Conservation (phyloP, 805 yeast species). For the Candida odintsovae region DNA sequence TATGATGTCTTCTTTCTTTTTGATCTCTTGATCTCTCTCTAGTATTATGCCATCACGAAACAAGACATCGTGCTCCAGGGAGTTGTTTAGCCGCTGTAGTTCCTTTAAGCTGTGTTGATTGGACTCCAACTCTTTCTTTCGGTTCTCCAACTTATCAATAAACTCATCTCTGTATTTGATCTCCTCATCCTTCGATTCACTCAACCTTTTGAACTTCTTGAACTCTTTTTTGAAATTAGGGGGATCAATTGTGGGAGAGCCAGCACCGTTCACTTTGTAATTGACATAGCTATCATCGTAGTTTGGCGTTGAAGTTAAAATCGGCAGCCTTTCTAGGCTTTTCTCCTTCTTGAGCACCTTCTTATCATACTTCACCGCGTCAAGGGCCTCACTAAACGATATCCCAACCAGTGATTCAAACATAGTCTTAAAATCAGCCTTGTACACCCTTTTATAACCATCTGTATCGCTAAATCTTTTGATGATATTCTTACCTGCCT, state of each 20-base stretch:
- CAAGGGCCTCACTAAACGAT: constrained; percentile 25
- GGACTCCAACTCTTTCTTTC: constrained; percentile 6
- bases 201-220: constrained; percentile 14
- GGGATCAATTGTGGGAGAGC: background rate
- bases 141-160: constrained; percentile 16
- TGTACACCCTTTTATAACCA: constrained; percentile 25
- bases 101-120: constrained; percentile 6
- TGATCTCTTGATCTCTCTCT: constrained; percentile 10
- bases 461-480: constrained; percentile 26
- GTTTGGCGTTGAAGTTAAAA: constrained; percentile 7
- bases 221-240: constrained; percentile 20
- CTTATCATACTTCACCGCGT: constrained; percentile 11
- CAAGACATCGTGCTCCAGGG: constrained; percentile 18
- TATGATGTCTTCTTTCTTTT: constrained; percentile 6
- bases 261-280: background rate
- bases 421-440: constrained; percentile 26
- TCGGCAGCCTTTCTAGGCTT: background rate
- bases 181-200: constrained; percentile 21
- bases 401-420: constrained; percentile 28
- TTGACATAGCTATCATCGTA: constrained; percentile 1
- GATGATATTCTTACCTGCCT: constrained; percentile 21
- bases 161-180: constrained; percentile 21
- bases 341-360: constrained; percentile 2
- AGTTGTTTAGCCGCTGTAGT: constrained; percentile 1
- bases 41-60: constrained; percentile 20